Evolutionary conservation across 2,329 filamentous ascomycete genomes (phyloP), one percentile per base, ranked within the genome.

Genomic region (Hypoxylon sp.): DNA sequence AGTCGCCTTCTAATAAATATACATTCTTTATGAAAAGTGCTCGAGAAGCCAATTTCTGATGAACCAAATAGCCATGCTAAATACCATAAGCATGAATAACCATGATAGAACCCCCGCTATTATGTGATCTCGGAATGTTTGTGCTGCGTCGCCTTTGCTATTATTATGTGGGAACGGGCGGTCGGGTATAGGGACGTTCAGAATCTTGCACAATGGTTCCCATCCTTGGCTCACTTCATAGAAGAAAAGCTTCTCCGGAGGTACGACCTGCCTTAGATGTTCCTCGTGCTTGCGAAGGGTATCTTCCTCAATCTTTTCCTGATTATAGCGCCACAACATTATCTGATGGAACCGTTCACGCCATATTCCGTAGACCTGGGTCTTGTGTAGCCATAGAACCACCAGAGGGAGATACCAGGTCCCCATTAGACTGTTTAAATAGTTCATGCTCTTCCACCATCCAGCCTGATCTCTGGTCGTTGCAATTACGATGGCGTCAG

Each of bases 401-500:
- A 79, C 64, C 22, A 78, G 59, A 8, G 77, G 75, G 44, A 80
- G 72, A 62, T 79, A 77, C 74, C 76, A 80, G 35, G 75, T 79
- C 39, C 73, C 72, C 73, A 78, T 77, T 63, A 79, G 75, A 60
- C 68, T 73, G 67, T 78, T 78, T 53, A 79, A 55, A 60, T 76
- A 67, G 53, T 69, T 70, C 78, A 79, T 78, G 65, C 75, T 81
- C 66, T 73, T 74, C 79, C 79, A 81, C 81, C 81, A 82, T 2
- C 77, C 77, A 37, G 73, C 72, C 47, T 79, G 74, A 63, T 81
- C 78, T 54, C 81, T 77, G 1, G 79, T 81, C 13, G 82, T 84
- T 67, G 78, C 81, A 58, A 87, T 81, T 31, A 86, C 83, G 57
- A 82, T 80, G 17, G 85, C 84, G 39, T 85, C 80, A 0, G 85